These are phyloP conservation scores for Arctium lappa DNA, from an alignment of 129 eudicot genomes.

Conservation along the genomic window DNA sequence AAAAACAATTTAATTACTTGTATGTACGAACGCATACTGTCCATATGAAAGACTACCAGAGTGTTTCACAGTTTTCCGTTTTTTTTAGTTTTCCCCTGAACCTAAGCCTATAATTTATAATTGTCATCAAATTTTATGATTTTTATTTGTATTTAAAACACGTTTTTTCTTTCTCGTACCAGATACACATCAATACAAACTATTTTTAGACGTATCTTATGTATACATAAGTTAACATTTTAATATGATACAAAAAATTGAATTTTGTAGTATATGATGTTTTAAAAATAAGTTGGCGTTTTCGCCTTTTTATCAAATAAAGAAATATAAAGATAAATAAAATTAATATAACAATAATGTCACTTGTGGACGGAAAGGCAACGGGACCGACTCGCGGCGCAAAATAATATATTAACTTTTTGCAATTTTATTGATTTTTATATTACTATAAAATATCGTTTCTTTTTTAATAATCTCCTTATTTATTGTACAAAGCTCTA, in stretches of 20 bases:
- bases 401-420: not conserved
- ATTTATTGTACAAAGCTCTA: not conserved
- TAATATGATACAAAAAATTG: not conserved
- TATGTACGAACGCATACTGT: no score
- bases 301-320: not conserved
- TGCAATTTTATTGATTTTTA: not conserved
- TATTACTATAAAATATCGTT: not conserved
- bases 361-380: conserved; percentile 31
- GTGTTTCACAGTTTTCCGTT: no score
- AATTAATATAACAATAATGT: not conserved
- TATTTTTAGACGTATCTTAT: no score
- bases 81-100: no score
- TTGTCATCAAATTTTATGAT: no score
- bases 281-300: not conserved
- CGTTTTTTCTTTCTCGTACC: no score
- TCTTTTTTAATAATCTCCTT: not conserved
- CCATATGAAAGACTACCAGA: no score
- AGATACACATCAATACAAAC: not conserved
- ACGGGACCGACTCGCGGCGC: conserved; percentile 39
- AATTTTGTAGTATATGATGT: not conserved
- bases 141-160: not conserved
- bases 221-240: not conserved
- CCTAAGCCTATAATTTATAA: no score
- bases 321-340: not conserved
- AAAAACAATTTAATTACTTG: no score